phyloP scores from a whole-genome alignment of 140 eudicot genomes.

The Stevia rebaudiana region DNA sequence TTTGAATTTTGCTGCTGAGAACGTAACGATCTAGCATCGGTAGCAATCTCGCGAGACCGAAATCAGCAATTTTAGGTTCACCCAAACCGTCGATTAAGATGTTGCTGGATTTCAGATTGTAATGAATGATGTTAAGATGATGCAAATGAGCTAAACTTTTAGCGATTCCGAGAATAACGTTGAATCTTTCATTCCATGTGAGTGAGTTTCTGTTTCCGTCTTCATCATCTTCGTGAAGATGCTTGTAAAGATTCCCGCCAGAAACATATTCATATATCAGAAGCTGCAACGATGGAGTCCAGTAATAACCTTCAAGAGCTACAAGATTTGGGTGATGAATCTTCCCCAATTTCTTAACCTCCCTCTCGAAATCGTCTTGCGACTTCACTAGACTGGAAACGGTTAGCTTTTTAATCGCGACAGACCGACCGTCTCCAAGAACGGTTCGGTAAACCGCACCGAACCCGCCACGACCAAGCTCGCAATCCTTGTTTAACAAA shows the following conservation, averaged over 20 bases:
- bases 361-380: slow-evolving; percentile 82
- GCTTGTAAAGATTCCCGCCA: slow-evolving; percentile 70
- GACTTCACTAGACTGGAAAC: slow-evolving; percentile 83
- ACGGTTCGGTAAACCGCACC: slow-evolving; percentile 84
- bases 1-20: slow-evolving; percentile 77
- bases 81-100: slow-evolving; percentile 61
- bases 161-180: slow-evolving; percentile 55
- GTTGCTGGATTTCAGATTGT: slow-evolving; percentile 82
- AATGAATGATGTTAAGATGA: slow-evolving; percentile 59
- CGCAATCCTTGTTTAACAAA: slow-evolving; percentile 78
- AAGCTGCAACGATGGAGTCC: slow-evolving; percentile 88
- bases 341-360: slow-evolving; percentile 70
- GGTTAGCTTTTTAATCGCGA: slow-evolving; percentile 85
- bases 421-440: slow-evolving; percentile 68
- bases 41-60: slow-evolving; percentile 68
- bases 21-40: slow-evolving; percentile 84
- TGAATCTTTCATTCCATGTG: slow-evolving; percentile 74
- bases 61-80: slow-evolving; percentile 73
- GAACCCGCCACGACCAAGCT: slow-evolving; percentile 94
- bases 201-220: slow-evolving; percentile 36
- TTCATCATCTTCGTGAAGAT: slow-evolving; percentile 64
- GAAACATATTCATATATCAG: slow-evolving; percentile 70
- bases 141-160: slow-evolving; percentile 70
- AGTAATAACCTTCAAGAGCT: slow-evolving; percentile 75
- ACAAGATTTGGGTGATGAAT: slow-evolving; percentile 72